These are phyloP conservation scores for Mycena epipterygia DNA, from an alignment of 768 basidiomycete species.

Conservation along the genomic window DNA sequence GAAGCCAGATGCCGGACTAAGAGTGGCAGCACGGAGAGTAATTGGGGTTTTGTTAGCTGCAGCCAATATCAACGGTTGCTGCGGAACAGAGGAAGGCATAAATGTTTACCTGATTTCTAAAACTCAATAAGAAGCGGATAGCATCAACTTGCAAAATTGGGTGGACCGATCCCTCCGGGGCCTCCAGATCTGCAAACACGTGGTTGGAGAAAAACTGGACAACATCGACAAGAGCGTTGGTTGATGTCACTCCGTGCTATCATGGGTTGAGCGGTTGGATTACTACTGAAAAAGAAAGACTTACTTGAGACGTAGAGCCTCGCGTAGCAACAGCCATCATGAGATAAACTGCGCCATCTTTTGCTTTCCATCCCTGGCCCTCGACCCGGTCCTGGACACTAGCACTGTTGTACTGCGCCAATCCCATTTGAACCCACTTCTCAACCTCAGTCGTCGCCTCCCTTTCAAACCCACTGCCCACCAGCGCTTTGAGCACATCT, in stretches of 20 bases:
- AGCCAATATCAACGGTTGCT: not conserved
- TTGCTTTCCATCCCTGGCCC: constrained; percentile 84
- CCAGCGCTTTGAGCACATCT: constrained; percentile 94
- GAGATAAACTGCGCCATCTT: constrained; percentile 94
- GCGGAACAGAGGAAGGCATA: not conserved
- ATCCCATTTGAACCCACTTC: constrained; percentile 83
- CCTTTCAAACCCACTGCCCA: constrained; percentile 82
- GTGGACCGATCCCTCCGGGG: constrained; percentile 75
- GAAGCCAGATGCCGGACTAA: constrained; percentile 87
- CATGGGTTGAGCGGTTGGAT: constrained; percentile 12
- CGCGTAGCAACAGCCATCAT: constrained; percentile 94
- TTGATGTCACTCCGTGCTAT: constrained; percentile 93
- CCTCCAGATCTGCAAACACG: constrained; percentile 88
- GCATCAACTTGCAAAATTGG: constrained; percentile 97
- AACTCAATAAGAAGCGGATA: constrained; percentile 94
- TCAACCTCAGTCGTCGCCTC: constrained; percentile 92
- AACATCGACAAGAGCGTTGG: constrained; percentile 92
- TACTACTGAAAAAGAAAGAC: constrained; percentile 35
- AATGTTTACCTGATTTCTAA: constrained; percentile 88
- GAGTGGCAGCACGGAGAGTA: constrained; percentile 90
- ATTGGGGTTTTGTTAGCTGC: constrained; percentile 93
- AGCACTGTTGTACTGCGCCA: constrained; percentile 69
- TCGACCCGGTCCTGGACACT: constrained; percentile 57
- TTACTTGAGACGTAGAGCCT: constrained; percentile 87
- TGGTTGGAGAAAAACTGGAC: constrained; percentile 96